Evolutionary conservation across 441 rosid genomes (phyloP).

Genomic region (Pelargonium cotyledonis): DNA sequence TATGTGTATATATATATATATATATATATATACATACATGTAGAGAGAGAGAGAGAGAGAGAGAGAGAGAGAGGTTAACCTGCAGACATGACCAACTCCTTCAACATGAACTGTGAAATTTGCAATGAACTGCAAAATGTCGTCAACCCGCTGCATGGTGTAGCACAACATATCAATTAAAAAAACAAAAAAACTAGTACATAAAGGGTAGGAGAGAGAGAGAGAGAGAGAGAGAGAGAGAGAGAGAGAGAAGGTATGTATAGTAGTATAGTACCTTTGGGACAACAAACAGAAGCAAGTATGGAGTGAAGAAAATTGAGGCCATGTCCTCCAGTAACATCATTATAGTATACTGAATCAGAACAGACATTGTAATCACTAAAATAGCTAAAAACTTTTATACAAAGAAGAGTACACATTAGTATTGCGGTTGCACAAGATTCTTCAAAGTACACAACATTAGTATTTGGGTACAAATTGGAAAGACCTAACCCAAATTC

Average conservation of each 20-base stretch:
- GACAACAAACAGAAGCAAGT: constrained; percentile 75
- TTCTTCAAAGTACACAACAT: no score
- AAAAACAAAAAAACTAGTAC: constrained; percentile 7
- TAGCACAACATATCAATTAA: constrained; percentile 18
- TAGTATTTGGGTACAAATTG: no score
- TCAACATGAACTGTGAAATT: constrained; percentile 76
- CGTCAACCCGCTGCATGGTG: constrained; percentile 81
- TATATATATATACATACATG: no score
- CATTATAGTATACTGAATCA: constrained; percentile 86
- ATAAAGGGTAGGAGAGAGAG: constrained; percentile 10
- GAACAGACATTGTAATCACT: constrained; percentile 1
- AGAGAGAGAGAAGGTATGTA: no score
- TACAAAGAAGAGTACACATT: background rate
- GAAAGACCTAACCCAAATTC: no score
- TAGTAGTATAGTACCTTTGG: constrained; percentile 92
- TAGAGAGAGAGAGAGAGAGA: background rate
- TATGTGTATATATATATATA: no score
- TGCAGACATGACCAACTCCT: constrained; percentile 97
- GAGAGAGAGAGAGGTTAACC: constrained; percentile 33
- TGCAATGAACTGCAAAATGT: constrained; percentile 75
- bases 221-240: no score
- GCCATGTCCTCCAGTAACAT: constrained; percentile 97
- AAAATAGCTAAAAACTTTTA: constrained; percentile 6
- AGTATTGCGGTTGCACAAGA: background rate
- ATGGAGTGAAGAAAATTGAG: constrained; percentile 91